Evolutionary conservation across 257 asterid species (phyloP).

Genomic region (Salvia miltiorrhiza): DNA sequence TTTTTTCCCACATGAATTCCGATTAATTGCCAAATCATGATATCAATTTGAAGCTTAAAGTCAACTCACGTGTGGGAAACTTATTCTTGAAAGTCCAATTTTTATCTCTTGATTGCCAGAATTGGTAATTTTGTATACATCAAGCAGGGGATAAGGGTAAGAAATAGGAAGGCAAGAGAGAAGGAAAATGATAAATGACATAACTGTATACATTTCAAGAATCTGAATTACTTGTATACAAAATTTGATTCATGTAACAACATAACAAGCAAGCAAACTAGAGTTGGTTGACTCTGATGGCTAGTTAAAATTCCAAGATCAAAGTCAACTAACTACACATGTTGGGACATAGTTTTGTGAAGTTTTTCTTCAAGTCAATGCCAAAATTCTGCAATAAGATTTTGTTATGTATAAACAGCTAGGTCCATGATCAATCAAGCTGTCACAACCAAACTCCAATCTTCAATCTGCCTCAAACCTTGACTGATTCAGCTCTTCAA

Average conservation of each 20-base stretch:
- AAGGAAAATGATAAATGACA: background rate
- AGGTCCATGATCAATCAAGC: background rate
- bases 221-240: background rate
- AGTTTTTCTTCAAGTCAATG: constrained; percentile 16
- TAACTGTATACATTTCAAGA: background rate
- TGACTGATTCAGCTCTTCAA: constrained; percentile 11
- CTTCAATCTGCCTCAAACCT: background rate
- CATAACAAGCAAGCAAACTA: background rate
- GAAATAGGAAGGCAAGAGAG: background rate
- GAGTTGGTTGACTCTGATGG: constrained; percentile 18
- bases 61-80: background rate
- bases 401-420: background rate
- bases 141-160: background rate
- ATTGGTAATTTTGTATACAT: background rate
- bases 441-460: constrained; percentile 7
- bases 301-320: background rate
- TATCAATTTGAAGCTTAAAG: background rate
- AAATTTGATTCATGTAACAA: background rate
- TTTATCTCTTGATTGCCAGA: background rate
- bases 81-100: background rate
- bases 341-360: background rate
- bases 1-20: background rate
- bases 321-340: constrained; percentile 26
- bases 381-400: constrained; percentile 11
- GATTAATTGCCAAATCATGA: constrained; percentile 5